These are phyloP conservation scores for Penicillium sp. DNA, from an alignment of 2,329 filamentous ascomycete species.

Conservation along the genomic window DNA sequence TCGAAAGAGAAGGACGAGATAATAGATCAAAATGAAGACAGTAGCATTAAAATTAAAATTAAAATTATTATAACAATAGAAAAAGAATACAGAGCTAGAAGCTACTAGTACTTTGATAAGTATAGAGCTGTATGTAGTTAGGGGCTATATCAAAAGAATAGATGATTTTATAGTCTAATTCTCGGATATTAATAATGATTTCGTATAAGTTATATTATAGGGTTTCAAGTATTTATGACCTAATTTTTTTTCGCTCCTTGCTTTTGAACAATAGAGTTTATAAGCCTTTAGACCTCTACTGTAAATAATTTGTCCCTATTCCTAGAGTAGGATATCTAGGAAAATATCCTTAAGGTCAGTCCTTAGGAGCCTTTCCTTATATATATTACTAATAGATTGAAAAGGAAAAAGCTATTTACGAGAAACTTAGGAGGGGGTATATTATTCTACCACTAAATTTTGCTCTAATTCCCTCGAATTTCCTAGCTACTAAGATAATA, in stretches of 20 bases:
- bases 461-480: constrained; percentile 12
- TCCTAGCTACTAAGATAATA: constrained; percentile 2
- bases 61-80: constrained; percentile 8
- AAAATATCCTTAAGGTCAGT: constrained; percentile 12
- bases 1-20: constrained; percentile 17
- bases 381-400: not conserved
- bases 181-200: constrained; percentile 10
- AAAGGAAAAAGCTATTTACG: constrained; percentile 12
- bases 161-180: constrained; percentile 10
- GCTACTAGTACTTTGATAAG: constrained; percentile 3
- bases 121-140: constrained; percentile 8
- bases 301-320: constrained; percentile 7
- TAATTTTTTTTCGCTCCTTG: not conserved
- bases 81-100: constrained; percentile 13
- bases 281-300: constrained; percentile 10
- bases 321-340: constrained; percentile 11
- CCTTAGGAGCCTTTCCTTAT: not conserved
- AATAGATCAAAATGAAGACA: constrained; percentile 16
- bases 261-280: constrained; percentile 4
- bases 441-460: constrained; percentile 5
- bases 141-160: constrained; percentile 3
- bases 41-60: constrained; percentile 13
- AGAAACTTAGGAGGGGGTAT: constrained; percentile 13
- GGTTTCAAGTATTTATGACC: not conserved
- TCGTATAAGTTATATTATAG: constrained; percentile 9